Base-by-base conservation (phyloP, 768 basidiomycete species). In the Russula emetica region DNA sequence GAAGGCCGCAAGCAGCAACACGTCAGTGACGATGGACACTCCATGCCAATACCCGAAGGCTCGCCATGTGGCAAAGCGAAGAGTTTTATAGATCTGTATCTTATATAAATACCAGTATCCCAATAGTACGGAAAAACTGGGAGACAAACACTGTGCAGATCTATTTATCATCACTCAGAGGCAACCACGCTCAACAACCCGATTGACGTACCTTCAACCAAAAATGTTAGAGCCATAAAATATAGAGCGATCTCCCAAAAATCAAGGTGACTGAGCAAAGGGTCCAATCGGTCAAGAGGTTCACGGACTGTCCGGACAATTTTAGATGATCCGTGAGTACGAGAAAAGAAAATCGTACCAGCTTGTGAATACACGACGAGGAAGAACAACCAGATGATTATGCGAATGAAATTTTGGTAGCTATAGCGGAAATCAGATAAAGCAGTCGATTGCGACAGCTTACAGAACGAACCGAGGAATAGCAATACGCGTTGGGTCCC, bases 401-500 rank as follows among this genome's bases (percentile, higher is more conserved):
- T 85, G 51, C 91, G 85, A 71, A 94, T 86, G 56, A 85, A 79
- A 68, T 92, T 94, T 72, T 95, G 94, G 72, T 95, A 95, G 58
- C 91, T 87, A 57, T 10, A 55, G 18, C 44, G 8, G 18, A 40
- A 62, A 53, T 38, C 24, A 42, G 57, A 54, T 22, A 22, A 16
- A 5, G 59, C 26, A 42, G 52, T n/a, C 36, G 11, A 26, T 18
- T 38, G 38, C 24, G 9, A 44, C 54, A 28, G 18, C 10, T 26
- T 34, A 16, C 14, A 6, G 0, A 18, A 58, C 70, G 52, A 68
- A 86, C 87, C 84, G 80, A 34, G 94, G 94, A 26, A 96, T 92
- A 38, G 84, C 84, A 52, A 97, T 76, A 36, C 94, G 83, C 4
- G 86, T 78, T 5, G 92, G 85, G 69, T 95, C 82, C 20, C 95